Evolutionary conservation across 1,139 yeast genomes (phyloP).

Genomic region (Taphrina betulina): DNA sequence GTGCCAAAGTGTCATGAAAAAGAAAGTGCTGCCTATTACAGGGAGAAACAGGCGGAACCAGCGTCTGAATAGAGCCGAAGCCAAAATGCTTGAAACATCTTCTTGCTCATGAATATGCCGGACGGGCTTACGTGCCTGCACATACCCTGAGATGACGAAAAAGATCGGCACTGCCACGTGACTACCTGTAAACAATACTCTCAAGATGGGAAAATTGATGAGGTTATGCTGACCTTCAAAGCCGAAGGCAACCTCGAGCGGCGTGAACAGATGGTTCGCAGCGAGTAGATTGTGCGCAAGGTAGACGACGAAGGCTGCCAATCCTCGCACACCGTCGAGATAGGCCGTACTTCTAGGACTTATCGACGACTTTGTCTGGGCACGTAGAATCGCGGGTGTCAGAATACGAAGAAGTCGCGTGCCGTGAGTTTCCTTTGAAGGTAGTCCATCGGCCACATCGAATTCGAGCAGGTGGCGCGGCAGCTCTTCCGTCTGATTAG

Average conservation of each 20-base stretch:
- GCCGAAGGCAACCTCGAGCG: conserved; percentile 22
- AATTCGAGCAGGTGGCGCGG: too few species aligned
- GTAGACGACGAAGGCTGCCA: conserved; percentile 29
- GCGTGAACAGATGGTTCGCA: conserved; percentile 16
- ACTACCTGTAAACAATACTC: conserved; percentile 21
- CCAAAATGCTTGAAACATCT: conserved; percentile 12
- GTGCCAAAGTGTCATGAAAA: conserved; percentile 20
- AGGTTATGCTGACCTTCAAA: conserved; percentile 21
- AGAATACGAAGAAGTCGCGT: too few species aligned
- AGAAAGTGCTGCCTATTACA: conserved; percentile 22
- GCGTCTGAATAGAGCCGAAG: conserved; percentile 26
- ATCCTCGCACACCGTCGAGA: conserved; percentile 26
- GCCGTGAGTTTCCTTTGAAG: too few species aligned
- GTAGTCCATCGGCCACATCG: too few species aligned
- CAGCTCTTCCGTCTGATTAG: too few species aligned
- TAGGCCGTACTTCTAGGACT: conserved; percentile 18
- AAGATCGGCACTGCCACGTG: conserved; percentile 28
- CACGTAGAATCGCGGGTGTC: too few species aligned
- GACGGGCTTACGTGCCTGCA: conserved; percentile 22
- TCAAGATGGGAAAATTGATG: conserved; percentile 16
- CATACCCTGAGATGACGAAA: conserved; percentile 29
- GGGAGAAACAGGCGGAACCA: conserved; percentile 18
- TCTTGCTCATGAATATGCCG: conserved; percentile 10
- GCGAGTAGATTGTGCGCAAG: conserved; percentile 17
- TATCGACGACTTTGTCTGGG: too few species aligned